Percentiles rank a stretch among this genome's conserved stretches.
Evolutionary conservation across 257 asterid species (phyloP).

Genomic region (Fraxinus anomala): DNA sequence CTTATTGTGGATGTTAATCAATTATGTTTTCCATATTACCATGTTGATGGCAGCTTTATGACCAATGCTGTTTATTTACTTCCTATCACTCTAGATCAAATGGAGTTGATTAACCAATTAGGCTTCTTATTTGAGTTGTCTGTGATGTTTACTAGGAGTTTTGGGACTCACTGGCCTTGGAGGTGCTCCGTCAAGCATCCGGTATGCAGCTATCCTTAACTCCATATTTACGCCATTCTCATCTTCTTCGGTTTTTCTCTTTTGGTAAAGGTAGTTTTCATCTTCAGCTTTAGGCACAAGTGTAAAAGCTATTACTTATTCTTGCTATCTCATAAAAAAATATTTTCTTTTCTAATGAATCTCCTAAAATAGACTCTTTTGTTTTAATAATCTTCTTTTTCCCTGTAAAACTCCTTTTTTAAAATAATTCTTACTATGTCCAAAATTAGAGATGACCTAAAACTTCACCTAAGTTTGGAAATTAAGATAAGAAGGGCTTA

Average conservation of each 20-base stretch:
- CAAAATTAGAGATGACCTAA: neutral
- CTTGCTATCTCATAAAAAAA: neutral
- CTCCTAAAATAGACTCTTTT: neutral
- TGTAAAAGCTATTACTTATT: neutral
- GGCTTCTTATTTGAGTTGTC: conserved; percentile 12
- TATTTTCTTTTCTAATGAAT: neutral
- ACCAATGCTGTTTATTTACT: neutral
- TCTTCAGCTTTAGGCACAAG: neutral
- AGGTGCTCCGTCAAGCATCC: conserved; percentile 77
- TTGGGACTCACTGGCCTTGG: conserved; percentile 91
- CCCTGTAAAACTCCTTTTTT: neutral
- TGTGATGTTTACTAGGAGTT: conserved; percentile 47
- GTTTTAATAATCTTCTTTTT: neutral
- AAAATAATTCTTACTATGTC: too few relatives aligned
- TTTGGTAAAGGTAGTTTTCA: neutral
- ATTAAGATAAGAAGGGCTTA: neutral
- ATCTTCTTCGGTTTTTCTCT: neutral
- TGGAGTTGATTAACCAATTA: neutral
- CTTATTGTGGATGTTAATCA: neutral
- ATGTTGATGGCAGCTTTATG: neutral
- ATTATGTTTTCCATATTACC: neutral
- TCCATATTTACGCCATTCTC: neutral
- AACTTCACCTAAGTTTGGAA: neutral
- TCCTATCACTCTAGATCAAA: neutral
- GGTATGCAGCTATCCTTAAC: conserved; percentile 47